A percentile compares a stretch with the other conserved stretches of the same genome.
Conservation (phyloP, 169 alveolate genomes). For the Cryptosporidium felis region DNA sequence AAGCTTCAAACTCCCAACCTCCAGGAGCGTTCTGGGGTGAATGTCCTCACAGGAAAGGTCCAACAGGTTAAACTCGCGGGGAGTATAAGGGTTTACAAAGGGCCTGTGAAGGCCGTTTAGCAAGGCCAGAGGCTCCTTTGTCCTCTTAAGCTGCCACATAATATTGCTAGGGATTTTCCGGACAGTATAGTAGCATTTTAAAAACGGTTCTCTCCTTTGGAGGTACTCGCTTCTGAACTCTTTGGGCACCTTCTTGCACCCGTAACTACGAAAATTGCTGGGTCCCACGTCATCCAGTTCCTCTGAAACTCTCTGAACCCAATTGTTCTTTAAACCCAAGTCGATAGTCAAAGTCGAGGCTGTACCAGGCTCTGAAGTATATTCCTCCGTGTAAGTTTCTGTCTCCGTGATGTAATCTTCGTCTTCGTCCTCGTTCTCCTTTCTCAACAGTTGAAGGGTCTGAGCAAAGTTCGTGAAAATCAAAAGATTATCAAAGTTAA, state of each 20-base stretch:
- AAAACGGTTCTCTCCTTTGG: neutral
- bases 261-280: no score
- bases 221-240: no score
- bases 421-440: neutral
- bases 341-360: no score
- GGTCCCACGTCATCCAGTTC: no score
- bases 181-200: neutral
- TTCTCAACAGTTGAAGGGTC: neutral
- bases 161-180: neutral
- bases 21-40: no score
- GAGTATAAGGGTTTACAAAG: constrained; percentile 4
- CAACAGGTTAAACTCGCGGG: neutral
- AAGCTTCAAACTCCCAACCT: no score
- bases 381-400: neutral
- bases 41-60: neutral
- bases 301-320: no score
- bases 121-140: neutral
- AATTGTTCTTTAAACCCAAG: no score
- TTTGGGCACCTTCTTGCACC: no score
- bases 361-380: no score
- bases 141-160: neutral
- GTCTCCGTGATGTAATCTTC: neutral
- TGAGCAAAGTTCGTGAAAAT: neutral
- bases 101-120: constrained; percentile 19
- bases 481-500: constrained; percentile 1